Percentiles rank a stretch among this genome's conserved stretches.
Conservation (phyloP, 192 early-diverging fungal genomes). For the Entomortierella chlamydospora region DNA sequence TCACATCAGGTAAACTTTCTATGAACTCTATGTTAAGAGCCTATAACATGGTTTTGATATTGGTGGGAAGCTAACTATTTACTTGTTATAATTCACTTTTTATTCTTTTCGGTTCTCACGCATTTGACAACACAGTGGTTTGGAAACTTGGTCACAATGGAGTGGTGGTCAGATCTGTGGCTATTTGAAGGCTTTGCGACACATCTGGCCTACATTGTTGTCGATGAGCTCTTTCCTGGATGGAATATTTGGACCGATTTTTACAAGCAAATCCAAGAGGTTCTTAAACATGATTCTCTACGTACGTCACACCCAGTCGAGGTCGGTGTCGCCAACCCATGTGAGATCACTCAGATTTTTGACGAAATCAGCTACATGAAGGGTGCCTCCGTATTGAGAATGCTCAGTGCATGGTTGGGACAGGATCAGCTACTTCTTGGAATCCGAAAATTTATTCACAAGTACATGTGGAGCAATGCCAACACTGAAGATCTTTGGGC, state of each 20-base stretch:
- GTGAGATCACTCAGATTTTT: conserved; percentile 87
- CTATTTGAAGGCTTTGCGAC: conserved; percentile 62
- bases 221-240: conserved; percentile 80
- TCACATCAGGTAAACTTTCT: conserved; percentile 48
- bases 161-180: conserved; percentile 63
- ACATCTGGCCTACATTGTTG: conserved; percentile 67
- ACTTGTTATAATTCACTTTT: too few relatives aligned
- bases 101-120: too few relatives aligned
- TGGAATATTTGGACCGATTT: conserved; percentile 85
- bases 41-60: too few relatives aligned
- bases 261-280: conserved; percentile 74
- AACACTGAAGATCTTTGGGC: conserved; percentile 83
- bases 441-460: conserved; percentile 70
- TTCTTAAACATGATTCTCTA: conserved; percentile 78
- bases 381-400: conserved; percentile 83
- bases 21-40: too few relatives aligned
- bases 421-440: conserved; percentile 61
- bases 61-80: too few relatives aligned
- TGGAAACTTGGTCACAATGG: conserved; percentile 61
- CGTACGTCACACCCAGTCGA: conserved; percentile 87
- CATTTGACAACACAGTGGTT: too few relatives aligned
- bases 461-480: conserved; percentile 77
- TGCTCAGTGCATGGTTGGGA: conserved; percentile 76
- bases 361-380: conserved; percentile 89
- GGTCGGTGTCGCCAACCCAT: conserved; percentile 73